Evolutionary conservation across 805 yeast genomes (phyloP).

Genomic region (Wickerhamomyces hampshirensis): DNA sequence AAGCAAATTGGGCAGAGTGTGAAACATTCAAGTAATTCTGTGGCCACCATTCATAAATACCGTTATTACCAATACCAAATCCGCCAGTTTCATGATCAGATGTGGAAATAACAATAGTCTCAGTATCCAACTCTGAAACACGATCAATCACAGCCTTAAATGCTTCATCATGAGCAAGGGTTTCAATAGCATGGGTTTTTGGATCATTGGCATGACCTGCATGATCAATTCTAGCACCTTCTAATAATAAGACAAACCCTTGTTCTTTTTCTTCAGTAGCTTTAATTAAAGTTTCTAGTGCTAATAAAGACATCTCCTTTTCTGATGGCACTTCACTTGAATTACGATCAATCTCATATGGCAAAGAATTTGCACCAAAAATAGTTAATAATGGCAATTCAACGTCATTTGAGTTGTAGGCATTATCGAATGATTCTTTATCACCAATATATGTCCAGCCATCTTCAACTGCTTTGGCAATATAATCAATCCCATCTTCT

Average conservation of each 20-base stretch:
- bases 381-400: conserved; percentile 71
- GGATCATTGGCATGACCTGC: conserved; percentile 94
- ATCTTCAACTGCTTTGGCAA: conserved; percentile 50
- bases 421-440: conserved; percentile 49
- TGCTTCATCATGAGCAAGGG: conserved; percentile 77
- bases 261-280: conserved; percentile 71
- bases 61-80: conserved; percentile 70
- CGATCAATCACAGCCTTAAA: conserved; percentile 69
- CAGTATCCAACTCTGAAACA: conserved; percentile 63
- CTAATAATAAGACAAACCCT: conserved; percentile 82
- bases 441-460: conserved; percentile 68
- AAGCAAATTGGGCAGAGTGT: conserved; percentile 71
- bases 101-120: conserved; percentile 74
- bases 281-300: conserved; percentile 59
- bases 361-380: conserved; percentile 68
- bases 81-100: conserved; percentile 97
- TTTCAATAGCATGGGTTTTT: conserved; percentile 88
- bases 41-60: conserved; percentile 86
- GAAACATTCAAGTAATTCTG: conserved; percentile 56
- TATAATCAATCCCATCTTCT: conserved; percentile 60
- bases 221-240: conserved; percentile 91
- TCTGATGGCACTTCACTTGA: conserved; percentile 61
- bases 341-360: conserved; percentile 76
- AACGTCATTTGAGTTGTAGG: conserved; percentile 47
- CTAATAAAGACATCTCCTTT: conserved; percentile 70